Evolutionary conservation across 257 asterid genomes (phyloP), one percentile per base, ranked within the genome.

Genomic region (Rehmannia glutinosa): DNA sequence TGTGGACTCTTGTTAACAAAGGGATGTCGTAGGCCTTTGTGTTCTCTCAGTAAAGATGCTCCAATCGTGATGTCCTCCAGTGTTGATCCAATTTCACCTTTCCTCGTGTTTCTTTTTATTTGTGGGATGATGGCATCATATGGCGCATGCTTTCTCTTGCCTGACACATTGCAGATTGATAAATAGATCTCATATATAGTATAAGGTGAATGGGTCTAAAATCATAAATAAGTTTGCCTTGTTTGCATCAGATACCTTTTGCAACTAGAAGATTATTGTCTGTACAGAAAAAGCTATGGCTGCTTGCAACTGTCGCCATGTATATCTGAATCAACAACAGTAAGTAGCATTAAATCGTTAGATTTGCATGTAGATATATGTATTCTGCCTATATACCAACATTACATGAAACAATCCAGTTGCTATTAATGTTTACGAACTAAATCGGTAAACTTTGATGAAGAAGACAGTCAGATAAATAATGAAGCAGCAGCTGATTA

Each of bases 291-390:
- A 76, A 50, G 21, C 74, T 72, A 66, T 68, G 78, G 63, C 77
- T 71, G 70, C 80, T 74, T 49, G 81, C 62, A 64, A 74, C 68
- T 28, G 82, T 32, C 46, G 75, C 79, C 87, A 79, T 73, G 57
- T 47, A n/a, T 74, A 68, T 19, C 81, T 64, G 78, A 45, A 68
- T 46, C 66, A 74, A 63, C 69, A 54, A 24, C 66, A 30, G 55
- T 58, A 65, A 58, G 68, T 12, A 69, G 19, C 38, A 50, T 5
- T 19, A 41, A 24, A 24, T 45, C 30, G 46, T 8, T 42, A 24
- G n/a, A 51, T 53, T 39, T 41, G 41, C 8, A 33, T 50, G 21
- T 60, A n/a, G n/a, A n/a, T n/a, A n/a, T n/a, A n/a, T n/a, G n/a
- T n/a, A n/a, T 68, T 6, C 50, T 23, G n/a, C n/a, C n/a, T 62